Evolutionary conservation across 352 stramenopile species (phyloP).

Genomic region (Bremia lactucae): DNA sequence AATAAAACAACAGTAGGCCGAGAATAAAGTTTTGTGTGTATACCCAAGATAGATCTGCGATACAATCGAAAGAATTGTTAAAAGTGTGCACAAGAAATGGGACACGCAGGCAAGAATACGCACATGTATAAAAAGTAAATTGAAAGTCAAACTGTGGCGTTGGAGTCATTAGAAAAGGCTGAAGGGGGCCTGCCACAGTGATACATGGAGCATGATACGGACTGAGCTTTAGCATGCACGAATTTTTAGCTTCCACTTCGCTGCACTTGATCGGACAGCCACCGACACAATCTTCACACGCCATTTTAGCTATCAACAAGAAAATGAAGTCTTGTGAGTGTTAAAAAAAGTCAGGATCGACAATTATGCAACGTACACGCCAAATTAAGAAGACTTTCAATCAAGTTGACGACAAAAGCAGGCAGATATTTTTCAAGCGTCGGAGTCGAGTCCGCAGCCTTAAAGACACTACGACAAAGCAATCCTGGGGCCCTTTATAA

Average conservation of each 20-base stretch:
- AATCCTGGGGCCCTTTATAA: constrained; percentile 35
- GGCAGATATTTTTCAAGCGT: constrained; percentile 29
- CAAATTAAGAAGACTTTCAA: constrained; percentile 39
- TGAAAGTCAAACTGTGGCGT: constrained; percentile 37
- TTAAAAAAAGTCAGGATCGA: neutral
- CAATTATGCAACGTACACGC: constrained; percentile 20
- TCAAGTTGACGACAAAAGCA: constrained; percentile 23
- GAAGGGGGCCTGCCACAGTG: constrained; percentile 38
- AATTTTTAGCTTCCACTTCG: constrained; percentile 13
- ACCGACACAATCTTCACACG: constrained; percentile 66
- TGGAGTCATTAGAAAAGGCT: constrained; percentile 45
- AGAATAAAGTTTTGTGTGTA: constrained; percentile 72
- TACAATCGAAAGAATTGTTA: no score
- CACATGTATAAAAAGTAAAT: constrained; percentile 62
- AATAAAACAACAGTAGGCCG: constrained; percentile 60
- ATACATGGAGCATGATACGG: constrained; percentile 74
- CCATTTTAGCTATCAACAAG: constrained; percentile 29
- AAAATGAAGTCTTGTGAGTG: neutral
- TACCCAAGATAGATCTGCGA: constrained; percentile 47
- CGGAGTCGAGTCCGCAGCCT: constrained; percentile 30
- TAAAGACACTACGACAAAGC: constrained; percentile 41
- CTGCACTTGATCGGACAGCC: constrained; percentile 50
- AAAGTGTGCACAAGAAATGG: neutral
- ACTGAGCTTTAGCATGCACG: constrained; percentile 54
- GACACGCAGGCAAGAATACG: constrained; percentile 5